Evolutionary conservation across 768 basidiomycete genomes (phyloP).

Genomic region (Amanita phalloides): DNA sequence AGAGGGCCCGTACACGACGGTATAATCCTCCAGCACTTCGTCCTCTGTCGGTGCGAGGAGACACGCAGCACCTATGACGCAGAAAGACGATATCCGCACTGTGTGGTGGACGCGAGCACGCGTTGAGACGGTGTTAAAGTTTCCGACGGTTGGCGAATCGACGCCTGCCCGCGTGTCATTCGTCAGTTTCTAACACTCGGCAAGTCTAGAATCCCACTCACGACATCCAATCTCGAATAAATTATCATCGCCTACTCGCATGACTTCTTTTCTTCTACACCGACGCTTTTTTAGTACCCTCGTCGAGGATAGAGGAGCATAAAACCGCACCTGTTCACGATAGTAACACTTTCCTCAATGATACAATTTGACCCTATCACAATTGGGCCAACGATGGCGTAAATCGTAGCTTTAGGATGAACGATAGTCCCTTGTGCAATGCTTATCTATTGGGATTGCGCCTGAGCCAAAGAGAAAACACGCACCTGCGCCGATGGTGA

Average conservation of each 20-base stretch:
- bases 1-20: slow-evolving; percentile 70
- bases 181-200: not conserved
- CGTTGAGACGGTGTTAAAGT: slow-evolving; percentile 80
- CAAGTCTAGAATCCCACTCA: slow-evolving; percentile 28
- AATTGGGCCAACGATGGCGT: slow-evolving; percentile 86
- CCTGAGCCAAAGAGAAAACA: not conserved
- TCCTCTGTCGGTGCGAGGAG: slow-evolving; percentile 71
- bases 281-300: not conserved
- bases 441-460: not conserved
- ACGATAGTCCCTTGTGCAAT: slow-evolving; percentile 59
- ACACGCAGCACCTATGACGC: slow-evolving; percentile 75
- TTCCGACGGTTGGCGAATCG: slow-evolving; percentile 77
- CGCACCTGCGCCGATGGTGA: slow-evolving; percentile 79
- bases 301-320: not conserved
- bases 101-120: slow-evolving; percentile 78
- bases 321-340: slow-evolving; percentile 65
- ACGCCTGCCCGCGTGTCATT: slow-evolving; percentile 42
- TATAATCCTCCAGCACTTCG: slow-evolving; percentile 73
- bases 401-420: slow-evolving; percentile 90
- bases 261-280: slow-evolving; percentile 61
- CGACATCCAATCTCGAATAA: slow-evolving; percentile 91
- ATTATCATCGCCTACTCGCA: slow-evolving; percentile 92
- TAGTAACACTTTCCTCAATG: slow-evolving; percentile 83
- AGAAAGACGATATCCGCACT: slow-evolving; percentile 68
- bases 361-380: slow-evolving; percentile 83